Evolutionary conservation across 169 alveolate genomes (phyloP), one percentile per base, ranked within the genome.

Genomic region (Plasmodium coatneyi): DNA sequence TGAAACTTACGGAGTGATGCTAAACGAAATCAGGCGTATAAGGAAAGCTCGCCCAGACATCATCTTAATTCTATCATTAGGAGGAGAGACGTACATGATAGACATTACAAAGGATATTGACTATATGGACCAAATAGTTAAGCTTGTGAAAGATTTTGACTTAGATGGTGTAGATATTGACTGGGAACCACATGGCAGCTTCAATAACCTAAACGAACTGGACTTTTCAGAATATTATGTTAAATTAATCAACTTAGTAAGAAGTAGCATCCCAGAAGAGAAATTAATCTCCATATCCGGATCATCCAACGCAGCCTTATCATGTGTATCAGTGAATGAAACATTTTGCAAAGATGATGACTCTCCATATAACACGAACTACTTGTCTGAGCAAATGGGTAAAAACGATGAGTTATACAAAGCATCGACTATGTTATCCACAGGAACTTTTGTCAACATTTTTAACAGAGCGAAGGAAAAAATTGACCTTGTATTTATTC

Each of bases 101-200:
- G 92, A 83, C 19, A 83, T 83, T 39, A 71, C 71, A 83, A 83
- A 83, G 41, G 82, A 83, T n/a, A 83, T 83, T 83, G 92, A 83
- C 14, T 83, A 83, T 70, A 41, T 83, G 14, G 76, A 66, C 5
- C 71, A 70, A 30, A 83, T 66, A 83, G 80, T 70, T 34, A 83
- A 83, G 82, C 60, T 83, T 19, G 82, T 83, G 16, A 83, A 41
- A 36, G 81, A 83, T 36, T 83, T 83, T 70, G 92, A 83, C 70
- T 83, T 83, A 41, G 92, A 83, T 70, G 92, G 92, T 83, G 92
- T 83, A 60, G 92, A 83, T 66, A 83, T 83, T 83, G 92, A 83
- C n/a, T 83, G 92, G 92, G 92, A 83, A 83, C 92, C 92, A 70
- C 80, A 83, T 83, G 92, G 92, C 30, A 83, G 92, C 74, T 83